Conservation (phyloP, 495 filamentous ascomycete species). For the Daldinia vernicosa region DNA sequence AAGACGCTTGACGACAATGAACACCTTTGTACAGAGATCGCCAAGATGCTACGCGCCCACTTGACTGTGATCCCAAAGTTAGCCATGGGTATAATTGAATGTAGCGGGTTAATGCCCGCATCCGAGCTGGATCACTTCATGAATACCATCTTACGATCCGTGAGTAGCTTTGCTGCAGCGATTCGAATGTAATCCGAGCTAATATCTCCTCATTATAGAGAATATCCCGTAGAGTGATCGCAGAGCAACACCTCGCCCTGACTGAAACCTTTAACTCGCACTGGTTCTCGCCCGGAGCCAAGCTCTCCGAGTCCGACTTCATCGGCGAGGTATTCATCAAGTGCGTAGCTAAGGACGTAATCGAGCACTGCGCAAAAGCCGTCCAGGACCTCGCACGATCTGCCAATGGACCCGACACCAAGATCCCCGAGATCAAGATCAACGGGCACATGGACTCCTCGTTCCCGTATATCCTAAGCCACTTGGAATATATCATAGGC, state of each 20-base stretch:
- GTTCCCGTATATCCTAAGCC: slow-evolving; percentile 95
- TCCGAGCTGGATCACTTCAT: slow-evolving; percentile 91
- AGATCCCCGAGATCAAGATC: slow-evolving; percentile 83
- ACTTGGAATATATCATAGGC: slow-evolving; percentile 96
- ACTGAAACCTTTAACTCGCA: slow-evolving; percentile 94
- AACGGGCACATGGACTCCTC: slow-evolving; percentile 87
- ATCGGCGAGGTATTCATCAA: slow-evolving; percentile 96
- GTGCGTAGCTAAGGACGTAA: slow-evolving; percentile 90
- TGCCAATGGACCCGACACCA: slow-evolving; percentile 71
- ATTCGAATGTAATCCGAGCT: neutral
- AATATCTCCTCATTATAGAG: slow-evolving; percentile 60
- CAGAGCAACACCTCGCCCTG: slow-evolving; percentile 96
- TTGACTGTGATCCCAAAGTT: slow-evolving; percentile 92
- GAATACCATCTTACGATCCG: slow-evolving; percentile 90
- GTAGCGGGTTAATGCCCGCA: slow-evolving; percentile 76
- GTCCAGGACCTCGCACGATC: slow-evolving; percentile 73
- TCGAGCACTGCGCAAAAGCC: slow-evolving; percentile 80
- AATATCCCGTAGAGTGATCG: slow-evolving; percentile 95
- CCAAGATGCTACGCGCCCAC: slow-evolving; percentile 83
- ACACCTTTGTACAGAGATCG: slow-evolving; percentile 80
- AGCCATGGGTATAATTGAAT: slow-evolving; percentile 92
- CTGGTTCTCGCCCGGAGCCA: slow-evolving; percentile 88
- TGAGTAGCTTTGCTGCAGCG: slow-evolving; percentile 54
- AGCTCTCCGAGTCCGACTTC: slow-evolving; percentile 79
- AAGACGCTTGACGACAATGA: slow-evolving; percentile 92